Conservation (phyloP, 192 early-diverging fungal genomes). For the Gaertneriomyces sp. region DNA sequence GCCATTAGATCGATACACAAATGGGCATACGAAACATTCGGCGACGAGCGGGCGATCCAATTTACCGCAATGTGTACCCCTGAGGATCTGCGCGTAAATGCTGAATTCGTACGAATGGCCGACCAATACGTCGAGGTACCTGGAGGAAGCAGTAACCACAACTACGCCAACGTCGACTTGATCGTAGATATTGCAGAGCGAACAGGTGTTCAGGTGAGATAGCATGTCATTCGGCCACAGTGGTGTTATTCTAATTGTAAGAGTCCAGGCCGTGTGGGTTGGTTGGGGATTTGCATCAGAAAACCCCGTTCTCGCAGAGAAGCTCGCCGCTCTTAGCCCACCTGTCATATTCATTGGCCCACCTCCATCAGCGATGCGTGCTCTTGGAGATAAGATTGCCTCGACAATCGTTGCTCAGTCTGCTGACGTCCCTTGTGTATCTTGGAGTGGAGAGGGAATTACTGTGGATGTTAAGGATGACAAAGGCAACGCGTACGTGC, state of each 20-base stretch:
- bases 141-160: constrained; percentile 96
- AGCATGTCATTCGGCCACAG: not conserved
- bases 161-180: constrained; percentile 97
- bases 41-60: constrained; percentile 89
- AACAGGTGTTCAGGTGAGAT: constrained; percentile 71
- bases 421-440: constrained; percentile 93
- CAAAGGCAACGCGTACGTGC: constrained; percentile 74
- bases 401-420: constrained; percentile 98
- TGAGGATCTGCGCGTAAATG: constrained; percentile 94
- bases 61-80: constrained; percentile 98
- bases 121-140: constrained; percentile 99
- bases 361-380: constrained; percentile 93
- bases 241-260: constrained; percentile 17
- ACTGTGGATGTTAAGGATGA: constrained; percentile 64
- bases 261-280: constrained; percentile 82
- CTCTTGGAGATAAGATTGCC: constrained; percentile 99
- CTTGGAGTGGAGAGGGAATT: constrained; percentile 90
- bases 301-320: constrained; percentile 92
- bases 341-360: constrained; percentile 92
- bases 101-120: constrained; percentile 99
- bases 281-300: constrained; percentile 99
- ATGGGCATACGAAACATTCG: constrained; percentile 99
- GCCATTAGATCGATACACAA: constrained; percentile 96
- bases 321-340: constrained; percentile 72
- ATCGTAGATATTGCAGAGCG: constrained; percentile 98